Evolutionary conservation across 768 basidiomycete species (phyloP).

Genomic region (Porphyrellus cyaneotinctus): DNA sequence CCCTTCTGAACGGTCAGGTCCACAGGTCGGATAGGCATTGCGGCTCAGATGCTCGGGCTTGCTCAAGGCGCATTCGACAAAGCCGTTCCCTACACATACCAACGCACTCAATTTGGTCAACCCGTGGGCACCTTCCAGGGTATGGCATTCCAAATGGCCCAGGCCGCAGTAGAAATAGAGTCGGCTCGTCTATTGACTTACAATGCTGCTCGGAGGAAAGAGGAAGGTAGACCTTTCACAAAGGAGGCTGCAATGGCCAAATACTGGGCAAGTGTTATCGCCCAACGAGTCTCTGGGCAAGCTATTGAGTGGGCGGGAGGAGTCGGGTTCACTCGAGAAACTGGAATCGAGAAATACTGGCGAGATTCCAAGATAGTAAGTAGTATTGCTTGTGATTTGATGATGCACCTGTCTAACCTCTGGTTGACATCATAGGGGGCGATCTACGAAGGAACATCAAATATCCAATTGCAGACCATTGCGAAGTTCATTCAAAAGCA

Average conservation of each 20-base stretch:
- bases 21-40: constrained; percentile 88
- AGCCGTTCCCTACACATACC: constrained; percentile 90
- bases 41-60: constrained; percentile 97
- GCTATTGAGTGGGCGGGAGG: constrained; percentile 98
- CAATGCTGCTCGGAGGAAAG: constrained; percentile 93
- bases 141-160: constrained; percentile 92
- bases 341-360: constrained; percentile 96
- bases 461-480: constrained; percentile 96
- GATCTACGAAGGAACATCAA: constrained; percentile 94
- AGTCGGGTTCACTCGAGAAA: constrained; percentile 88
- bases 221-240: constrained; percentile 79
- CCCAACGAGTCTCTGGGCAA: constrained; percentile 78
- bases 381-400: constrained; percentile 8
- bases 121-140: constrained; percentile 93
- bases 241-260: constrained; percentile 99
- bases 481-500: constrained; percentile 88
- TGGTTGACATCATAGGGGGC: constrained; percentile 53
- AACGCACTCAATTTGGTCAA: constrained; percentile 93
- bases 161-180: constrained; percentile 87
- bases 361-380: constrained; percentile 93
- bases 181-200: constrained; percentile 88
- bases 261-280: constrained; percentile 84
- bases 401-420: constrained; percentile 1
- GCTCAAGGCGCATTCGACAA: constrained; percentile 97
- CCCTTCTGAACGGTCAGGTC: not conserved